Evolutionary conservation across 306 rosid genomes (phyloP).

Genomic region (Quercus cerris): DNA sequence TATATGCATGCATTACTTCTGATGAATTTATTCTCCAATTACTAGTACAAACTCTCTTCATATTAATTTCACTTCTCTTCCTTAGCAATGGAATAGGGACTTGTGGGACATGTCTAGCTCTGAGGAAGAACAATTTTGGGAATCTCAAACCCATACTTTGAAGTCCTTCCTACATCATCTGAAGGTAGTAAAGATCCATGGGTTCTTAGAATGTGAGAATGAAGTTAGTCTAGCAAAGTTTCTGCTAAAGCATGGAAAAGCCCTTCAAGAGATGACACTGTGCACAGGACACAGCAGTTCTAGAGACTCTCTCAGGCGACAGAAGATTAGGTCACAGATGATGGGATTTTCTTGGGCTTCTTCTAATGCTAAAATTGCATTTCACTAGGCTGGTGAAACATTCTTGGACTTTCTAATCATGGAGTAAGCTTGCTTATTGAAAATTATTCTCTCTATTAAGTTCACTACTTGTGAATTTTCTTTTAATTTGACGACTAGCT

Average conservation of each 20-base stretch:
- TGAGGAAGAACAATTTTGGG: constrained; percentile 75
- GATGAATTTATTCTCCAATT: background rate
- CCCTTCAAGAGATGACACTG: constrained; percentile 55
- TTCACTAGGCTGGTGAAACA: constrained; percentile 23
- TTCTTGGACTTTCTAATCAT: background rate
- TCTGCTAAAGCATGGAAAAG: constrained; percentile 72
- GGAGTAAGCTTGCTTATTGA: background rate
- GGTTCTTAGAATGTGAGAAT: constrained; percentile 64
- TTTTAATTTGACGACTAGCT: background rate
- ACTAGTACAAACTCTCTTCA: background rate
- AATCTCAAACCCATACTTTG: constrained; percentile 48
- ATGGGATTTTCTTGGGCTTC: constrained; percentile 82
- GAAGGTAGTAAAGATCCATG: constrained; percentile 62
- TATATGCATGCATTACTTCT: background rate
- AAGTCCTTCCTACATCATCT: constrained; percentile 55
- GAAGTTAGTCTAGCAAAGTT: constrained; percentile 75
- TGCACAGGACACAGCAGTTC: constrained; percentile 36
- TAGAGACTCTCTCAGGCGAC: constrained; percentile 56
- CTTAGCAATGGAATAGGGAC: constrained; percentile 76
- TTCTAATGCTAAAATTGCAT: constrained; percentile 66
- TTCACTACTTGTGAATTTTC: background rate
- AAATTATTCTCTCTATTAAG: background rate
- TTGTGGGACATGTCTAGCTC: constrained; percentile 53
- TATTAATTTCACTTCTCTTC: background rate
- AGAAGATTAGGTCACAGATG: constrained; percentile 64